Percentiles rank a stretch among this genome's conserved stretches.
phyloP scores from a whole-genome alignment of 805 yeast genomes.

The Ogataea methanolica region DNA sequence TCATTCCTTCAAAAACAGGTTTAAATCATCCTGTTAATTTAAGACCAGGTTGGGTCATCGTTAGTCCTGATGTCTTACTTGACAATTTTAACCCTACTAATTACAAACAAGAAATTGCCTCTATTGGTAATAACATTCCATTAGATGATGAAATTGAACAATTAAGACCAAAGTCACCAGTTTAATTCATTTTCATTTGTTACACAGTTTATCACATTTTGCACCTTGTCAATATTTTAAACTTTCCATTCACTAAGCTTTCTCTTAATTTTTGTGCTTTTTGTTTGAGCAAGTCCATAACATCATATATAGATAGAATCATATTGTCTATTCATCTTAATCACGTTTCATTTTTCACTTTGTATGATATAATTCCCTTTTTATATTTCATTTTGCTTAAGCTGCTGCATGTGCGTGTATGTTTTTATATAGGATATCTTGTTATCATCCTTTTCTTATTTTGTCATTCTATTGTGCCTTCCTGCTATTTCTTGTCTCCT shows the following conservation, averaged over 20 bases:
- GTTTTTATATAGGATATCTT: too few relatives aligned
- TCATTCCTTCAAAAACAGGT: constrained; percentile 72
- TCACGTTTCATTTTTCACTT: too few relatives aligned
- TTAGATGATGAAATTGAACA: constrained; percentile 69
- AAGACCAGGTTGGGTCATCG: constrained; percentile 88
- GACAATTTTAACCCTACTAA: constrained; percentile 56
- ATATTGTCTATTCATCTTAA: too few relatives aligned
- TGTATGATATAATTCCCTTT: too few relatives aligned
- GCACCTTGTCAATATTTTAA: neutral
- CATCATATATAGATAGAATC: too few relatives aligned
- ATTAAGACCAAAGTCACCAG: constrained; percentile 81
- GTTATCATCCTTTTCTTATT: too few relatives aligned
- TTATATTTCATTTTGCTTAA: too few relatives aligned
- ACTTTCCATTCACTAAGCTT: neutral
- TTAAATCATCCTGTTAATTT: constrained; percentile 55
- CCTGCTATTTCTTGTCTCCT: too few relatives aligned
- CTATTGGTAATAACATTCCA: constrained; percentile 55
- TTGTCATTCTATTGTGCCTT: too few relatives aligned
- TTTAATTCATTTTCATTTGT: constrained; percentile 1
- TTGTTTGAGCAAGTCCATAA: too few relatives aligned
- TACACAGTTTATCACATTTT: neutral
- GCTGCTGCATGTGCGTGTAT: too few relatives aligned
- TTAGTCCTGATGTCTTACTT: constrained; percentile 77
- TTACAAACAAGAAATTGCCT: constrained; percentile 40
- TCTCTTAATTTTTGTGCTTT: too few relatives aligned